Evolutionary conservation across 805 yeast genomes (phyloP), one percentile per base, ranked within the genome.

Genomic region (Candida coquimbonensis): DNA sequence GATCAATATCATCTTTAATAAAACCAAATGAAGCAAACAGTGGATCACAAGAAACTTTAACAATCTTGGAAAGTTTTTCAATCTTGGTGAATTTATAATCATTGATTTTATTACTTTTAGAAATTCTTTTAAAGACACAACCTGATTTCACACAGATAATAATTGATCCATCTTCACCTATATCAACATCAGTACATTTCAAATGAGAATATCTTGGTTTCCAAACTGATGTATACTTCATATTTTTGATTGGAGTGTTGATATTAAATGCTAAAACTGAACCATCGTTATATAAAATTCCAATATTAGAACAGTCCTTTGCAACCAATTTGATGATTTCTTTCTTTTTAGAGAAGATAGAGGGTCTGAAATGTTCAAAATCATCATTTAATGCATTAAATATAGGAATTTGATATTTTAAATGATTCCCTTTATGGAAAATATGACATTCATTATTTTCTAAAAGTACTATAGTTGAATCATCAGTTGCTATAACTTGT

Each of bases 101-200:
- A 50, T 62, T 65, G 8, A 53, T 57, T 6, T 41, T 46, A 6
- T 21, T 11, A 25, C 44, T 42, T 32, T 54, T 50, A 11, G 49
- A 41, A 3, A 45, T 39, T 45, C 50, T 53, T 45, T 36, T 67
- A 53, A 75, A 87, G 0, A 77, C 86, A 21, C 82, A 74, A 0
- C 96, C 96, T 41, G 80, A 78, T 19, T 68, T 61, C 0, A 93
- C 83, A 50, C 84, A 76, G 1, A 90, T 59, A 1, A 89, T 67
- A 2, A 87, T 61, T 0, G 86, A 78, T 0, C 95, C 95, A 55
- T 82, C 85, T 16, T 64, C 67, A 2, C 84, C 75, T 38, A 82
- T 71, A 55, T 81, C 91, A 31, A 85, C 74, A 63, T 87, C 95
- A 5, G 66, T 67, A 40, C 78, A 87, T 45, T 67, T 69, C 72